These are phyloP conservation scores for Aspergillus pseudoterreus DNA, from an alignment of 2,329 filamentous ascomycete species.

Conservation along the genomic window DNA sequence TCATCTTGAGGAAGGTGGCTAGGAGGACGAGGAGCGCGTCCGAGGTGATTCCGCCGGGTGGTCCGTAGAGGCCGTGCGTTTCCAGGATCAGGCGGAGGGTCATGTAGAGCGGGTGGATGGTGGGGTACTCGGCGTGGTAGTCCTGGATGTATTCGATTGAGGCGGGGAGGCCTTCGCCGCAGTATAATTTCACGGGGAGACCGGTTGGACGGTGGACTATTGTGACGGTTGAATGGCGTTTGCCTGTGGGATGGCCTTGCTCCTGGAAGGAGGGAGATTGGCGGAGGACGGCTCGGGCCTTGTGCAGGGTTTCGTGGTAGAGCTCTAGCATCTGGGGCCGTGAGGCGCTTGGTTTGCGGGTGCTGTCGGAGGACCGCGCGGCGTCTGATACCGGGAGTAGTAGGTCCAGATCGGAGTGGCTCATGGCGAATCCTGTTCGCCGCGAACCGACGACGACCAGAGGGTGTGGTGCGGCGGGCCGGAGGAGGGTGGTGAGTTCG, in stretches of 20 bases:
- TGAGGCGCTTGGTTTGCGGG: constrained; percentile 31
- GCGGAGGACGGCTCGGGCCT: constrained; percentile 20
- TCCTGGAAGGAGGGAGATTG: constrained; percentile 17
- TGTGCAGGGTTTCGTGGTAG: constrained; percentile 20
- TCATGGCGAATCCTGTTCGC: constrained; percentile 49
- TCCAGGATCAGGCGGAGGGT: constrained; percentile 50
- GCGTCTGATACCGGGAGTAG: constrained; percentile 30
- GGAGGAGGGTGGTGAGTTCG: constrained; percentile 27
- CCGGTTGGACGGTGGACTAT: constrained; percentile 46
- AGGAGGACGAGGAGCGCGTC: constrained; percentile 58
- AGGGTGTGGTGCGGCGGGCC: constrained; percentile 21
- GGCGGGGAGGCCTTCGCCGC: constrained; percentile 35
- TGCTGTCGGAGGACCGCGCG: constrained; percentile 17
- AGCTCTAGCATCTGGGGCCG: constrained; percentile 26
- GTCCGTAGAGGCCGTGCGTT: constrained; percentile 47
- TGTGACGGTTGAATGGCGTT: constrained; percentile 26
- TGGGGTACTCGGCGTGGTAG: constrained; percentile 49
- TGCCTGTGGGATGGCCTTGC: constrained; percentile 17
- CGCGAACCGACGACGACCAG: constrained; percentile 53
- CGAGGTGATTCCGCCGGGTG: constrained; percentile 49
- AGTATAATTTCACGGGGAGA: constrained; percentile 51
- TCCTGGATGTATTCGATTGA: constrained; percentile 43
- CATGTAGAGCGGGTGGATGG: constrained; percentile 48
- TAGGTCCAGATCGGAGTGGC: constrained; percentile 55
- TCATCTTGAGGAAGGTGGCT: constrained; percentile 50